These are phyloP conservation scores for Kalmusia sp. DNA, from an alignment of 2,329 filamentous ascomycete species.

Conservation along the genomic window DNA sequence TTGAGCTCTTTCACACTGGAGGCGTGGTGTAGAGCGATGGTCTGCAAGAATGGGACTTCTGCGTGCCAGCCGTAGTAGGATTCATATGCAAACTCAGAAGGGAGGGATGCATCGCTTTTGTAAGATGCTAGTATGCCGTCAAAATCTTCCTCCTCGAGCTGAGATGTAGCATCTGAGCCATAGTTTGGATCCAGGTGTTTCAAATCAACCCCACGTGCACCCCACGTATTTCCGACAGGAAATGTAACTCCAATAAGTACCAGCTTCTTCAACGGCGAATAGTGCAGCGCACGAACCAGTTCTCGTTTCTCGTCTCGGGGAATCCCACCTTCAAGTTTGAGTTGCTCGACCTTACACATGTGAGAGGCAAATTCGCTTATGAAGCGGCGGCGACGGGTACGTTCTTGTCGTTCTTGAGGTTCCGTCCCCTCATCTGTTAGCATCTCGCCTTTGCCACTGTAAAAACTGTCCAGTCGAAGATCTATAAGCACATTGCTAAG, in stretches of 20 bases:
- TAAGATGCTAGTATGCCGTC: constrained; percentile 32
- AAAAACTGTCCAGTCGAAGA: constrained; percentile 51
- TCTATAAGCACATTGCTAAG: constrained; percentile 50
- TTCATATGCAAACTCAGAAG: constrained; percentile 36
- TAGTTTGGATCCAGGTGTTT: constrained; percentile 35
- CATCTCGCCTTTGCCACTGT: constrained; percentile 35
- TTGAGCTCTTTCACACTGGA: constrained; percentile 54
- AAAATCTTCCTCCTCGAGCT: constrained; percentile 39
- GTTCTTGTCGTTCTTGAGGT: constrained; percentile 22
- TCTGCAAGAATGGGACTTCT: constrained; percentile 50
- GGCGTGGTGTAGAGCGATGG: constrained; percentile 50
- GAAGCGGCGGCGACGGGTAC: constrained; percentile 45
- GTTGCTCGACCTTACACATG: constrained; percentile 50
- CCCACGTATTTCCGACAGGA: constrained; percentile 56
- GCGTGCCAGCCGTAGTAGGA: constrained; percentile 51
- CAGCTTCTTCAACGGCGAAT: constrained; percentile 52
- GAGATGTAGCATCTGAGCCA: constrained; percentile 22
- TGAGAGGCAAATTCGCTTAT: constrained; percentile 52
- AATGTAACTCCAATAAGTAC: constrained; percentile 54
- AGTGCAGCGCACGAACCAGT: constrained; percentile 50
- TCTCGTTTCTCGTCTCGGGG: constrained; percentile 57
- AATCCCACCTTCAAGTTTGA: constrained; percentile 57
- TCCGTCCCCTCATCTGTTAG: constrained; percentile 34
- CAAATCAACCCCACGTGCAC: constrained; percentile 41
- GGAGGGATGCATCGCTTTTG: constrained; percentile 25